Evolutionary conservation across 768 basidiomycete genomes (phyloP).

Genomic region (Pholiota microspora): DNA sequence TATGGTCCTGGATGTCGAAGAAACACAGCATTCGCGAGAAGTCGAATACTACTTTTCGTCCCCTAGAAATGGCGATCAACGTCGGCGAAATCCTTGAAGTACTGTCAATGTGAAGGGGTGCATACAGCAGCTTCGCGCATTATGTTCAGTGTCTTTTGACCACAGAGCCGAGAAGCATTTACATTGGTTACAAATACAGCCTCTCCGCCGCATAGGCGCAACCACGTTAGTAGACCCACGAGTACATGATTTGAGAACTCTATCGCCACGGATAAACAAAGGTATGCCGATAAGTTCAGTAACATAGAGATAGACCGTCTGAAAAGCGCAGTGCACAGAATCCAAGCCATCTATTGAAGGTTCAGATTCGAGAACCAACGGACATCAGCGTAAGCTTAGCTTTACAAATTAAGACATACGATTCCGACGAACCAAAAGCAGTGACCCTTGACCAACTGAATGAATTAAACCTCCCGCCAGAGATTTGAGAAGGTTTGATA

Average conservation of each 20-base stretch:
- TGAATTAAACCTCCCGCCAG: background rate
- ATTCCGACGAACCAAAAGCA: background rate
- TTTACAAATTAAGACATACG: background rate
- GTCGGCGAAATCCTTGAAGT: background rate
- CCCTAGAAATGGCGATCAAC: background rate
- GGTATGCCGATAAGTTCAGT: background rate
- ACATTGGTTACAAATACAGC: background rate
- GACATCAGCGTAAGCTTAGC: background rate
- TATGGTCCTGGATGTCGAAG: too few relatives aligned
- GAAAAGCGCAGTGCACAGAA: background rate
- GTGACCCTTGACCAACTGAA: background rate
- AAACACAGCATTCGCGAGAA: background rate
- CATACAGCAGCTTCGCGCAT: conserved; percentile 4
- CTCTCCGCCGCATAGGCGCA: conserved; percentile 2
- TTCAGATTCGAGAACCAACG: background rate
- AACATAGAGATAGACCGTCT: background rate
- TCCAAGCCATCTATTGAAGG: background rate
- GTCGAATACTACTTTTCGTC: background rate
- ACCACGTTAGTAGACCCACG: conserved; percentile 14
- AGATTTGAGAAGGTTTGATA: background rate
- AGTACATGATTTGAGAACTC: conserved; percentile 11
- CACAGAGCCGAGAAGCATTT: conserved; percentile 5
- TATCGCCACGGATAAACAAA: conserved; percentile 11
- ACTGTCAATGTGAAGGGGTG: background rate
- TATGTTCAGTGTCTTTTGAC: conserved; percentile 10